Base-by-base conservation (phyloP, 2,329 filamentous ascomycete species). In the Emmonsiellopsis sp. region DNA sequence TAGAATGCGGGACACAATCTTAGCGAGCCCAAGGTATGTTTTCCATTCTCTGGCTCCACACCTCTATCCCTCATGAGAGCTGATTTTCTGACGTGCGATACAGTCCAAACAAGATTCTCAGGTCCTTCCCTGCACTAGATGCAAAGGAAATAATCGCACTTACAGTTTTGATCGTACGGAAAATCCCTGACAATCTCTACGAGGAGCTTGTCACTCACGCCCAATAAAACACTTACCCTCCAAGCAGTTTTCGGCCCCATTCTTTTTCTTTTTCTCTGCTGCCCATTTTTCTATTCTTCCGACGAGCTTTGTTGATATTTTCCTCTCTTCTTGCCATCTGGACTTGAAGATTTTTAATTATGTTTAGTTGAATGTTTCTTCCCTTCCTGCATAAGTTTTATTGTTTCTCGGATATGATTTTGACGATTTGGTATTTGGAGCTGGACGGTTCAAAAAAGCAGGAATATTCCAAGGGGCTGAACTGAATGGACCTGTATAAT, bases 61-160 rank as follows among this genome's bases (percentile, higher is more conserved):
- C 9, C 11, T 56, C 40, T 46, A 44, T 51, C 40, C 39, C 37
- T 7, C 8, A 40, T 46, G 43, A n/a, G 8, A 6, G 32, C 51
- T 57, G 59, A 50, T 63, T 53, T 52, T 34, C 42, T 56, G 34
- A 45, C 43, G 32, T 40, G 27, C 42, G 39, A 32, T 32, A 31
- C 62, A 97, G 93, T 63, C 93, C 93, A 8, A 96, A 94, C 64
- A 93, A 93, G 65, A 81, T 95, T 13, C 76, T 96, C n/a, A 81
- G 91, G 53, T 91, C 87, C 2, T 89, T 96, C 61, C 91, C 91
- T 6, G 82, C 86, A 4, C 76, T 96, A 31, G 84, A 95, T 60
- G 87, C 91, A 4, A 85, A 88, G 61, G 83, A 86, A 59, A 87
- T 95, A 63, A 93, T 94, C 67, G 83, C 83, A 45, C 81, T 94